These are phyloP conservation scores for Musa beccarii DNA, from an alignment of 176 grass and related monocot species.

Conservation along the genomic window DNA sequence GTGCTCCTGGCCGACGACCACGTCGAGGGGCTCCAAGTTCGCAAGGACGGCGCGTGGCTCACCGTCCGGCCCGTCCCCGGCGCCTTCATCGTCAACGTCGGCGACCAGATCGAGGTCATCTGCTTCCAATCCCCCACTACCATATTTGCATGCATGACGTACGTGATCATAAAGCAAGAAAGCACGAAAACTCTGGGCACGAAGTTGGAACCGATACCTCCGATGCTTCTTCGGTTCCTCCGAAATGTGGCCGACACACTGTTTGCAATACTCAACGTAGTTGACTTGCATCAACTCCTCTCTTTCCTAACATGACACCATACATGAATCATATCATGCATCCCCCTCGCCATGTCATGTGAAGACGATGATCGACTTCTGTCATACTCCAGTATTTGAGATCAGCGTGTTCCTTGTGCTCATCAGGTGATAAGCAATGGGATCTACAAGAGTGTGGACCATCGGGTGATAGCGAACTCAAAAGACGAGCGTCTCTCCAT, in stretches of 20 bases:
- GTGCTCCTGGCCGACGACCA: constrained; percentile 50
- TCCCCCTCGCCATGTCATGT: neutral
- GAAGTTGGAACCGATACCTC: neutral
- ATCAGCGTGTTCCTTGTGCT: neutral
- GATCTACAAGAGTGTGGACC: constrained; percentile 54
- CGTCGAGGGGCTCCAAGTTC: constrained; percentile 51
- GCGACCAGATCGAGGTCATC: constrained; percentile 60
- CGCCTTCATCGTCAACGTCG: constrained; percentile 52
- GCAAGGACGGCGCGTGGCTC: constrained; percentile 48
- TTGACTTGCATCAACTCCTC: too few relatives aligned
- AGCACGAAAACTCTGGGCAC: neutral
- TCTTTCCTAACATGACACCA: too few relatives aligned
- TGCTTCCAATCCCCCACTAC: neutral
- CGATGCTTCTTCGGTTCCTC: too few relatives aligned
- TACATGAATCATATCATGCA: neutral
- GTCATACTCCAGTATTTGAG: neutral
- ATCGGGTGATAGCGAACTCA: constrained; percentile 37
- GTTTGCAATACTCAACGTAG: too few relatives aligned
- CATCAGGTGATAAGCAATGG: constrained; percentile 54
- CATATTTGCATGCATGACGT: neutral
- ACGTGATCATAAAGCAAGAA: neutral
- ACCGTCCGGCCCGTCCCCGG: constrained; percentile 33
- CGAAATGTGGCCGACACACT: too few relatives aligned
- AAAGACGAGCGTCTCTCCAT: constrained; percentile 36
- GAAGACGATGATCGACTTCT: neutral